Conservation (phyloP, 768 basidiomycete genomes). For the Trametes meyenii region DNA sequence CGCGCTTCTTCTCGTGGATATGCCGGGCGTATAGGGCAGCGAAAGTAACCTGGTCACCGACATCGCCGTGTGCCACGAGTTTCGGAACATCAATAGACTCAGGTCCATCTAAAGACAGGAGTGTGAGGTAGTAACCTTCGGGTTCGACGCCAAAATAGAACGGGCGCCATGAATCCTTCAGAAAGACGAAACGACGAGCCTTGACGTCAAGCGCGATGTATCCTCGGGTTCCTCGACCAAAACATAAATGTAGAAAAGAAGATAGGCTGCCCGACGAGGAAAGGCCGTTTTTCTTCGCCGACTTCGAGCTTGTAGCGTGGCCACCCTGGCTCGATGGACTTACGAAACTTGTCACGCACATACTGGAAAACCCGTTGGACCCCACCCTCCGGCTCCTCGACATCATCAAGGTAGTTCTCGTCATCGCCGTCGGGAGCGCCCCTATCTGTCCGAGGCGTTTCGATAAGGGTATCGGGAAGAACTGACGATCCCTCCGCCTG, state of each 20-base stretch:
- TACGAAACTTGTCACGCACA: neutral
- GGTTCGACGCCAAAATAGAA: neutral
- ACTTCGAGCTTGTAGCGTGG: conserved; percentile 8
- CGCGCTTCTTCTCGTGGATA: neutral
- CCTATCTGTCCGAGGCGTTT: too few species aligned
- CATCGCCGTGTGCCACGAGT: conserved; percentile 8
- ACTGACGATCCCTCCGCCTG: too few species aligned
- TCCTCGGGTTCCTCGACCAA: conserved; percentile 15
- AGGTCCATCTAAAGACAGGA: neutral
- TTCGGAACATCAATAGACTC: neutral
- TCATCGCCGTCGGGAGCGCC: too few species aligned
- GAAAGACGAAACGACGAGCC: conserved; percentile 9
- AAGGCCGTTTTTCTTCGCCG: neutral
- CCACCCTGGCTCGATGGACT: neutral
- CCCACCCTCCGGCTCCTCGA: too few species aligned
- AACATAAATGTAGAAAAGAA: neutral
- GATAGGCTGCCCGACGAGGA: conserved; percentile 4
- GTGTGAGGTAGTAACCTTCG: conserved; percentile 11
- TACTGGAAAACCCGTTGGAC: neutral
- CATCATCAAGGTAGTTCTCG: too few species aligned
- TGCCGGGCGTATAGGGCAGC: neutral
- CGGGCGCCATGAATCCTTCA: conserved; percentile 23
- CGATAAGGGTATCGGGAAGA: too few species aligned
- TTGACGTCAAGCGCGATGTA: conserved; percentile 17
- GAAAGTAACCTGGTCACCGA: neutral